Evolutionary conservation across 331 rosid genomes (phyloP).

Genomic region (Stylosanthes scabra): DNA sequence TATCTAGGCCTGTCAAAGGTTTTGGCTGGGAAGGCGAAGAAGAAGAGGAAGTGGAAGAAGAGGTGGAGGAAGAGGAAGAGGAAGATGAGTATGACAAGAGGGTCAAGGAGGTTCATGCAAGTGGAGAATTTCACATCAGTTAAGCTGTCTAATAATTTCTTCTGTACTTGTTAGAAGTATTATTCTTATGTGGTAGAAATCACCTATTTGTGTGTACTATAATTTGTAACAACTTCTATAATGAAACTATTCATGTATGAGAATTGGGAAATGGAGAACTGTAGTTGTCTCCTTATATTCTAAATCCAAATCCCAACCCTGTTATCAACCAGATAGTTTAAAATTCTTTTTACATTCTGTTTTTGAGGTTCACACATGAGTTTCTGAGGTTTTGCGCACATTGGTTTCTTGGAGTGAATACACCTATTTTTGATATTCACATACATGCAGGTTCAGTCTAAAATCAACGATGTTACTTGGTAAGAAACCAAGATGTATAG

Average conservation of each 20-base stretch:
- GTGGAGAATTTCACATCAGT: constrained; percentile 64
- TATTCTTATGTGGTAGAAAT: constrained; percentile 34
- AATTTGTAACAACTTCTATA: constrained; percentile 41
- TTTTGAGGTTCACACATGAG: too few species aligned
- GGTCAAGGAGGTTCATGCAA: constrained; percentile 72
- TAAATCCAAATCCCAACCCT: constrained; percentile 20
- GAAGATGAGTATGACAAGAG: constrained; percentile 73
- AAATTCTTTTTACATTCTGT: too few species aligned
- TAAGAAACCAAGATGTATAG: too few species aligned
- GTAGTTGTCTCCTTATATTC: constrained; percentile 36
- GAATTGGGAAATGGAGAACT: constrained; percentile 27
- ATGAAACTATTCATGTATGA: constrained; percentile 35
- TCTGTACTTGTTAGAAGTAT: constrained; percentile 36
- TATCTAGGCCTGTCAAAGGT: constrained; percentile 58
- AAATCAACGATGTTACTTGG: too few species aligned
- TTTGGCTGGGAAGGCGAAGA: constrained; percentile 66
- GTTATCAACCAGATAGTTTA: too few species aligned
- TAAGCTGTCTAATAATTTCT: constrained; percentile 42
- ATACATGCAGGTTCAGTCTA: too few species aligned
- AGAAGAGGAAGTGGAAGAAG: constrained; percentile 43
- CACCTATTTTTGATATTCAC: too few species aligned
- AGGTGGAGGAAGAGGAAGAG: constrained; percentile 55
- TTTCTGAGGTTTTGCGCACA: too few species aligned
- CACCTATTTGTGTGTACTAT: constrained; percentile 54
- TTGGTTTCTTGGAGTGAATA: too few species aligned